Percentiles rank a stretch among this genome's conserved stretches.
phyloP scores from a whole-genome alignment of 176 grass and related monocot genomes.

The Triticum aestivum region DNA sequence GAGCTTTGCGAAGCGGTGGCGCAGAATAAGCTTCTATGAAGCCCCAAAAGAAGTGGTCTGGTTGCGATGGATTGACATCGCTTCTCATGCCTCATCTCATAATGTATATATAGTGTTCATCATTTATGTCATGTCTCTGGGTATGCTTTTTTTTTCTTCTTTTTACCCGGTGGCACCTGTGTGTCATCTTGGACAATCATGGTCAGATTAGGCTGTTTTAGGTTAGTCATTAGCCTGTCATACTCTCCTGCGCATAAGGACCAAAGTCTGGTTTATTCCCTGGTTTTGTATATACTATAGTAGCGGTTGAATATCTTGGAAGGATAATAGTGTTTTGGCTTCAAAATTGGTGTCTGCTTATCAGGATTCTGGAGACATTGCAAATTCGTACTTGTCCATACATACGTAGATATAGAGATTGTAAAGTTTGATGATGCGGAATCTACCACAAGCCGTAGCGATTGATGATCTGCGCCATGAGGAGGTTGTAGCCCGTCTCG shows the following conservation, averaged over 20 bases:
- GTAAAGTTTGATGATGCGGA: background rate
- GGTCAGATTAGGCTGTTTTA: conserved; percentile 35
- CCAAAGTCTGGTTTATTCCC: conserved; percentile 23
- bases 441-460: conserved; percentile 35
- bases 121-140: conserved; percentile 29
- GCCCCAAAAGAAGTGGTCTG: background rate
- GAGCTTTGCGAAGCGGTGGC: conserved; percentile 89
- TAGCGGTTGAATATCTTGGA: background rate
- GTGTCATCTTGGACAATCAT: conserved; percentile 25
- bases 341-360: background rate
- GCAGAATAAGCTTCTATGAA: conserved; percentile 96
- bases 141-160: background rate
- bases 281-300: conserved; percentile 35
- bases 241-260: conserved; percentile 18
- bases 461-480: conserved; percentile 40
- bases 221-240: conserved; percentile 34
- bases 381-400: no score
- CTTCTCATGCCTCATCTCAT: conserved; percentile 6
- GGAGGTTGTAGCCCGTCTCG: conserved; percentile 63
- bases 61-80: background rate
- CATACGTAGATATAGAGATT: background rate
- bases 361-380: background rate
- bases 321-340: background rate
- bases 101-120: conserved; percentile 28
- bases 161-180: conserved; percentile 23